phyloP scores from a whole-genome alignment of 805 yeast genomes.

The Candida incommunis region DNA sequence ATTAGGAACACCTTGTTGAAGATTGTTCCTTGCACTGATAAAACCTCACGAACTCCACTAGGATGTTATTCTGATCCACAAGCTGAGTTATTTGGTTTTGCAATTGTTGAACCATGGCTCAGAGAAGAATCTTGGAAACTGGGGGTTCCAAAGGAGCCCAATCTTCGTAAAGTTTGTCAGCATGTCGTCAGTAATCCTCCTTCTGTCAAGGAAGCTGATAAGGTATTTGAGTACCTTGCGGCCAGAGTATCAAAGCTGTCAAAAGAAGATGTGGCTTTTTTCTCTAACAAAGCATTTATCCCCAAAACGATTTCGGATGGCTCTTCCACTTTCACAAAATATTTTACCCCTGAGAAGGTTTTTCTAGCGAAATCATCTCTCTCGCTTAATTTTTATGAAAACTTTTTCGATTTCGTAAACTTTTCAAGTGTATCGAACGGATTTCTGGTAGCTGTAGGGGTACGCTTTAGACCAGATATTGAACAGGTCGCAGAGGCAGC shows the following conservation, averaged over 20 bases:
- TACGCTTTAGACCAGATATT: constrained; percentile 19
- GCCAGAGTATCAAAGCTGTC: constrained; percentile 11
- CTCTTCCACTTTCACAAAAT: constrained; percentile 5
- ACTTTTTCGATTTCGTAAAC: constrained; percentile 16
- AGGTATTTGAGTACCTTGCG: constrained; percentile 19
- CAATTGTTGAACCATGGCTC: constrained; percentile 13
- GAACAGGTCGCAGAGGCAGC: constrained; percentile 17
- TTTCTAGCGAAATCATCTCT: not conserved
- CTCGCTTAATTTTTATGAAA: constrained; percentile 8
- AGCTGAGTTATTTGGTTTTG: constrained; percentile 17
- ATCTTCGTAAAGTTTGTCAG: constrained; percentile 9
- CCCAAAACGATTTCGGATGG: constrained; percentile 11
- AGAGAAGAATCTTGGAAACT: constrained; percentile 17
- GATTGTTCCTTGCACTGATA: constrained; percentile 12
- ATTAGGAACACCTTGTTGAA: constrained; percentile 2
- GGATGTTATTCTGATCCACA: constrained; percentile 14
- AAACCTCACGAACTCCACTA: constrained; percentile 9
- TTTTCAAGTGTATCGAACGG: constrained; percentile 15
- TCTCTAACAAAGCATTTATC: constrained; percentile 13
- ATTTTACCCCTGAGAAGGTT: not conserved
- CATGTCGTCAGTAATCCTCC: constrained; percentile 14
- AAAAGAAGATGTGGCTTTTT: constrained; percentile 8
- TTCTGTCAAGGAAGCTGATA: constrained; percentile 11
- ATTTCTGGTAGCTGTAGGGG: constrained; percentile 20
- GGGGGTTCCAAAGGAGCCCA: constrained; percentile 19